A percentile compares a stretch with the other conserved stretches of the same genome.
phyloP scores from a whole-genome alignment of 805 yeast genomes.

The Cyberlindnera meyerae region DNA sequence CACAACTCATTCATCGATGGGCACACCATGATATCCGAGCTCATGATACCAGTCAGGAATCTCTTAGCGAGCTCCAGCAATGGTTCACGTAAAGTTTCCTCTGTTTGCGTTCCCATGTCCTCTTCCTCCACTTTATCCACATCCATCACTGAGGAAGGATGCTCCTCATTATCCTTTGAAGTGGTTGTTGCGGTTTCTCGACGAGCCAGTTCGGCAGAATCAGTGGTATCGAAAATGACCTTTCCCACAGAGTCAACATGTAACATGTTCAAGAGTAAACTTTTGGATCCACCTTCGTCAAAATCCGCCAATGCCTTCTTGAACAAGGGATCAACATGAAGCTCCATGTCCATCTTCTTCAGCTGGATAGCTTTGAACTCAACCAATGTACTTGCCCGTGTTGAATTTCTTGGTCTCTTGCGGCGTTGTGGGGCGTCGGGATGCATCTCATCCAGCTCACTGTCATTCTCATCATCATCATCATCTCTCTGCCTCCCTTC shows the following conservation, averaged over 20 bases:
- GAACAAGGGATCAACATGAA: slow-evolving; percentile 68
- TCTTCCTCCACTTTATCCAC: slow-evolving; percentile 18
- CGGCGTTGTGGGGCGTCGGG: slow-evolving; percentile 19
- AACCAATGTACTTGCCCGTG: slow-evolving; percentile 42
- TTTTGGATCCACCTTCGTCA: slow-evolving; percentile 80
- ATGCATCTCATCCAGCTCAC: slow-evolving; percentile 21
- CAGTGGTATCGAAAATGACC: slow-evolving; percentile 60
- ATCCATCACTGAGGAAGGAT: slow-evolving; percentile 19
- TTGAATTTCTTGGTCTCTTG: slow-evolving; percentile 14
- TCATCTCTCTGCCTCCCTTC: slow-evolving; percentile 18
- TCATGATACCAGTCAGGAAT: slow-evolving; percentile 5
- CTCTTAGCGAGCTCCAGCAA: slow-evolving; percentile 13
- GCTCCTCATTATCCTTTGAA: slow-evolving; percentile 11
- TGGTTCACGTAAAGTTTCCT: slow-evolving; percentile 4
- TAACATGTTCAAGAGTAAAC: slow-evolving; percentile 58
- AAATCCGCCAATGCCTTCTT: slow-evolving; percentile 71
- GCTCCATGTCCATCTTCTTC: slow-evolving; percentile 58
- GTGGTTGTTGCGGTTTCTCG: slow-evolving; percentile 12
- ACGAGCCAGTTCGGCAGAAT: slow-evolving; percentile 13
- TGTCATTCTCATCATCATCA: slow-evolving; percentile 19
- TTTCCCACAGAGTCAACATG: slow-evolving; percentile 47
- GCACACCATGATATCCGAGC: slow-evolving; percentile 11
- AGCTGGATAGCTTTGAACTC: slow-evolving; percentile 46
- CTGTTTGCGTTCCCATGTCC: slow-evolving; percentile 1
- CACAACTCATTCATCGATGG: slow-evolving; percentile 18